phyloP scores from a whole-genome alignment of 2,329 filamentous ascomycete genomes.

The Diaporthe ilicicola region DNA sequence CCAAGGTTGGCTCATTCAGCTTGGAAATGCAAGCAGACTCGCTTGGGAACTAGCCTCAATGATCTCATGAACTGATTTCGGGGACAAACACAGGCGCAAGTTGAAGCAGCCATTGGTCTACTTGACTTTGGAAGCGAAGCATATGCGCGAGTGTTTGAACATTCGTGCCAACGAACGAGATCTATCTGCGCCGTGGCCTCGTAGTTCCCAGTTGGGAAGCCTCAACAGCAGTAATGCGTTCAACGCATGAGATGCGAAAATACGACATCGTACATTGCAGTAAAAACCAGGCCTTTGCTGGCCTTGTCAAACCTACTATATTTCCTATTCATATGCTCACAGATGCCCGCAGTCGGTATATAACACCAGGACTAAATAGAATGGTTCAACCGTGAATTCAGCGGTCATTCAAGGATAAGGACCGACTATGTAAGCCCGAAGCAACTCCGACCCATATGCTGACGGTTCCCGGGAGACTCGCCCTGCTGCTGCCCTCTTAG shows the following conservation, averaged over 20 bases:
- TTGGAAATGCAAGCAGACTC: not conserved
- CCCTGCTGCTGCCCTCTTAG: slow-evolving; percentile 1
- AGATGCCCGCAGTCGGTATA: not conserved
- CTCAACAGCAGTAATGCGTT: not conserved
- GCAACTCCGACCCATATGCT: slow-evolving; percentile 19
- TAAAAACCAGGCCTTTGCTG: not conserved
- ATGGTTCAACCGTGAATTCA: not conserved
- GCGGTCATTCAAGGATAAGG: slow-evolving; percentile 3
- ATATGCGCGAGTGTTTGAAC: not conserved
- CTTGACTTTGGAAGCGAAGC: not conserved
- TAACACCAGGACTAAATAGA: not conserved
- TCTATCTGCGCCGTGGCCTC: not conserved
- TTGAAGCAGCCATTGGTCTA: not conserved
- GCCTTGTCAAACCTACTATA: not conserved
- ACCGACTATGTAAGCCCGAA: slow-evolving; percentile 13
- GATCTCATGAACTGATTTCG: not conserved
- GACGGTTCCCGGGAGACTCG: not conserved
- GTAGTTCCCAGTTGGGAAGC: not conserved
- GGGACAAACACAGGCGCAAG: not conserved
- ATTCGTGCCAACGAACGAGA: too few species aligned
- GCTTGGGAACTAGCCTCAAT: not conserved
- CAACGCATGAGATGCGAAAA: not conserved
- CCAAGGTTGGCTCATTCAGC: not conserved
- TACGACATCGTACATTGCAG: not conserved
- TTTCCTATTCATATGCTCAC: not conserved